Evolutionary conservation across 2,329 filamentous ascomycete genomes (phyloP), one percentile per base, ranked within the genome.

Genomic region (Botrytis pseudocinerea): DNA sequence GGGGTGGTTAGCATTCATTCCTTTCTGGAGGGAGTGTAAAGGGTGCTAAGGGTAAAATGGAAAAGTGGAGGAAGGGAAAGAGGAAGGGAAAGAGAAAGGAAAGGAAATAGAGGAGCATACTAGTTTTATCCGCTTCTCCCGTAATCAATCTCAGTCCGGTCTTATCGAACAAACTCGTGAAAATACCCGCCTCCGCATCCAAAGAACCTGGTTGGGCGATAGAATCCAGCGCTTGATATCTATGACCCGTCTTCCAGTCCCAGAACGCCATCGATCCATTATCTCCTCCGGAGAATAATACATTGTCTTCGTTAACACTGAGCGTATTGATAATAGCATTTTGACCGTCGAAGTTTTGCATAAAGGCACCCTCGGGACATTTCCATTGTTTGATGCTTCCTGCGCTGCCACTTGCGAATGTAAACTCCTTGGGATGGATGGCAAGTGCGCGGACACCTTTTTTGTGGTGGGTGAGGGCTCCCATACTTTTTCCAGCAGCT

Each of bases 311-410:
- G 82, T 99, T 99, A 46, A 96, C 94, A 61, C 94, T 89, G 63
- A 99, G 85, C 0, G 94, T 94, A 83, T 99, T 99, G 85, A 99
- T 95, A 81, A 99, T 97, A 74, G 94, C 90, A 80, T 98, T 98
- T 80, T 98, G 95, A 7, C 95, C 95, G 61, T 97, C 93, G 80
- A 98, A 98, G 81, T 98, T 98, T 82, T 98, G 95, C 96, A 99
- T 99, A 81, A 99, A 98, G 25, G 94, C 94, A 54, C 95, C 97
- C 81, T 98, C 94, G 1, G 97, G 97, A 78, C 95, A 98, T 82
- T 98, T 98, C 95, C 96, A 99, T 84, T 99, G 96, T 86, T 99
- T 99, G 84, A 99, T 98, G 81, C 93, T 95, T 38, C 93, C 92
- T 0, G 95, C 95, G 79, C 94, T 97, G 61, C 92, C 96, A 74